phyloP scores from a whole-genome alignment of 2,329 filamentous ascomycete species.

The Ophiostoma novo-ulmi region DNA sequence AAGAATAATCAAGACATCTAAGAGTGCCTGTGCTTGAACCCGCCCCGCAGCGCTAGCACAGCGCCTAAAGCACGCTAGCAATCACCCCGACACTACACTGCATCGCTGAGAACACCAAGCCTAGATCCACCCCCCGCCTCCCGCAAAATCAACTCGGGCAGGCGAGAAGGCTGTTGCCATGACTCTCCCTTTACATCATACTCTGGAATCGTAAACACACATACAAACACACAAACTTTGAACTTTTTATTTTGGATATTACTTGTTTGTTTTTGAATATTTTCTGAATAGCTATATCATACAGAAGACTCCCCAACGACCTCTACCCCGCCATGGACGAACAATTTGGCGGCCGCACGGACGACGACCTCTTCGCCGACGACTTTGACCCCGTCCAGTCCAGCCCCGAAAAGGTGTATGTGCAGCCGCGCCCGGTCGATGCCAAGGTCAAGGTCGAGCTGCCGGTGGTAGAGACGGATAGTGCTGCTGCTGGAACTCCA shows the following conservation, averaged over 20 bases:
- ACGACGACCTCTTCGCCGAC: slow-evolving; percentile 59
- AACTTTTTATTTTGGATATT: no score
- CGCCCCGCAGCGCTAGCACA: background rate
- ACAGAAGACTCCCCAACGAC: background rate
- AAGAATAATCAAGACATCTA: background rate
- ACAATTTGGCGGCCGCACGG: slow-evolving; percentile 56
- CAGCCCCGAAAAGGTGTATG: slow-evolving; percentile 14
- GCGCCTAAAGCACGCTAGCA: background rate
- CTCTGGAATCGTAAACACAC: background rate
- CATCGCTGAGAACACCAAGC: background rate
- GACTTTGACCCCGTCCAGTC: slow-evolving; percentile 53
- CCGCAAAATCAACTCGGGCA: slow-evolving; percentile 1
- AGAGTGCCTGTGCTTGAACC: background rate
- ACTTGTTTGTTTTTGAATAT: background rate
- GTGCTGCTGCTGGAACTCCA: background rate
- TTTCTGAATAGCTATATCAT: background rate
- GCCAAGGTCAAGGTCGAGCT: background rate
- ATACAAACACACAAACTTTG: no score
- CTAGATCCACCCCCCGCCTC: slow-evolving; percentile 14
- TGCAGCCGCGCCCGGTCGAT: background rate
- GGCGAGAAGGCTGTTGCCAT: background rate
- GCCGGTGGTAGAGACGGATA: background rate
- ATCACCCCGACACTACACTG: background rate
- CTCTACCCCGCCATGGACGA: slow-evolving; percentile 48
- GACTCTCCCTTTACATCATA: background rate